These are phyloP conservation scores for Microbotryomycetes sp. DNA, from an alignment of 1,284 basidiomycete genomes.

Conservation along the genomic window DNA sequence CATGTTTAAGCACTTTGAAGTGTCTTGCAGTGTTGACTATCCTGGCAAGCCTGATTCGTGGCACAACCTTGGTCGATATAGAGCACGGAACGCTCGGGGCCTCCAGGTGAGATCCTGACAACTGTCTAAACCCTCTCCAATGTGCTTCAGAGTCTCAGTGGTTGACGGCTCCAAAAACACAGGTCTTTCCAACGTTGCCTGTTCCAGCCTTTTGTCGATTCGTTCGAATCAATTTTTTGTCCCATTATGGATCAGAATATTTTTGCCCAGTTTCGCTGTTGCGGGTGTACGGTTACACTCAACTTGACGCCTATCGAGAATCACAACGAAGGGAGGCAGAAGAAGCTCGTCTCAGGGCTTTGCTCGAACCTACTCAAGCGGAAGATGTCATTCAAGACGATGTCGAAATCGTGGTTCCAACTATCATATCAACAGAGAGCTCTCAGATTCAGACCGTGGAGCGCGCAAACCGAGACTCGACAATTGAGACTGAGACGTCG, in stretches of 20 bases:
- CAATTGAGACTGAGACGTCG: no score
- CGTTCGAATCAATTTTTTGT: constrained; percentile 87
- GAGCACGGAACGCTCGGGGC: constrained; percentile 83
- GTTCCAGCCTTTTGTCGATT: constrained; percentile 78
- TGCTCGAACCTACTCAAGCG: constrained; percentile 36
- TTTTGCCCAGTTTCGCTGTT: constrained; percentile 92
- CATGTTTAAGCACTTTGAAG: constrained; percentile 83
- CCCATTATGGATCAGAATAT: constrained; percentile 90
- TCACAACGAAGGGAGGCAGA: constrained; percentile 49
- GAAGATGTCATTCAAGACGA: constrained; percentile 48
- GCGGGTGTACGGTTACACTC: constrained; percentile 90
- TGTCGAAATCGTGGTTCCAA: not conserved
- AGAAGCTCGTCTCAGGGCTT: constrained; percentile 27
- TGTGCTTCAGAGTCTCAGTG: no score
- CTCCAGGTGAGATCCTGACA: constrained; percentile 61
- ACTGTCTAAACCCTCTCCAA: no score
- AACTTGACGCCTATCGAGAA: constrained; percentile 93
- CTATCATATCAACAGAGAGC: not conserved
- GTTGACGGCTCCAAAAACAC: constrained; percentile 3
- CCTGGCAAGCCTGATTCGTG: constrained; percentile 41
- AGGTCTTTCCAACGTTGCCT: constrained; percentile 71
- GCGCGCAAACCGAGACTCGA: no score
- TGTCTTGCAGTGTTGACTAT: constrained; percentile 48
- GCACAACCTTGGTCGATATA: constrained; percentile 59
- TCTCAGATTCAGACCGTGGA: no score